Conservation (phyloP, 2,329 filamentous ascomycete species). For the Beauveria australis region DNA sequence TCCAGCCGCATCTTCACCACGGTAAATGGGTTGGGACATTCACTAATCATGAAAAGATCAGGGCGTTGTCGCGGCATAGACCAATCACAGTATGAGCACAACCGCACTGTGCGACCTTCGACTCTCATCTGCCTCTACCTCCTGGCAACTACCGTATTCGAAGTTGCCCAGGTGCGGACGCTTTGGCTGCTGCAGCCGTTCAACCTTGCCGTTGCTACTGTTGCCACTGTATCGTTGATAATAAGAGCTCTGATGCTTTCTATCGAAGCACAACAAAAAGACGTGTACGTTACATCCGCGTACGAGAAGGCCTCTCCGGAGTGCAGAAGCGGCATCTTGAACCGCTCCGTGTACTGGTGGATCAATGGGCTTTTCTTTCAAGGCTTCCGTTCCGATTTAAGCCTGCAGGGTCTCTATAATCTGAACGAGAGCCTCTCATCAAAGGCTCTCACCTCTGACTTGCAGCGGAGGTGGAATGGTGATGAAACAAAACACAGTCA, state of each 20-base stretch:
- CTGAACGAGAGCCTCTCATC: background rate
- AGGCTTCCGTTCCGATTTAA: constrained; percentile 1
- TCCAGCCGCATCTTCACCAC: too few species aligned
- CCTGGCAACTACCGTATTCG: background rate
- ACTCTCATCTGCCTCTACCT: background rate
- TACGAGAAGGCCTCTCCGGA: background rate
- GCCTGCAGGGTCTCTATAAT: background rate
- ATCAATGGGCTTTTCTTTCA: constrained; percentile 1
- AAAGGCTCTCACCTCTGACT: background rate
- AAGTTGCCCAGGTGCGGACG: background rate
- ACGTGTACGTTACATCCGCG: background rate
- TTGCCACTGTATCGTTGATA: background rate
- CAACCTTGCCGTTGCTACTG: background rate
- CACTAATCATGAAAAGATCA: background rate
- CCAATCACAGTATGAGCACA: constrained; percentile 7
- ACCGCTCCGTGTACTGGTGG: constrained; percentile 1
- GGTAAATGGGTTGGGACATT: background rate
- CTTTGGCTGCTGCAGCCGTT: constrained; percentile 1
- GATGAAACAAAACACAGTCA: background rate
- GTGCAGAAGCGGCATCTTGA: background rate
- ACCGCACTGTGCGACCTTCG: background rate
- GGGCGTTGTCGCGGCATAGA: background rate
- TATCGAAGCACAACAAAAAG: background rate
- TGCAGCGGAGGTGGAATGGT: background rate
- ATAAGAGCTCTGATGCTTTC: background rate